Evolutionary conservation across 768 basidiomycete species (phyloP).

Genomic region (Mycena olivaceomarginata): DNA sequence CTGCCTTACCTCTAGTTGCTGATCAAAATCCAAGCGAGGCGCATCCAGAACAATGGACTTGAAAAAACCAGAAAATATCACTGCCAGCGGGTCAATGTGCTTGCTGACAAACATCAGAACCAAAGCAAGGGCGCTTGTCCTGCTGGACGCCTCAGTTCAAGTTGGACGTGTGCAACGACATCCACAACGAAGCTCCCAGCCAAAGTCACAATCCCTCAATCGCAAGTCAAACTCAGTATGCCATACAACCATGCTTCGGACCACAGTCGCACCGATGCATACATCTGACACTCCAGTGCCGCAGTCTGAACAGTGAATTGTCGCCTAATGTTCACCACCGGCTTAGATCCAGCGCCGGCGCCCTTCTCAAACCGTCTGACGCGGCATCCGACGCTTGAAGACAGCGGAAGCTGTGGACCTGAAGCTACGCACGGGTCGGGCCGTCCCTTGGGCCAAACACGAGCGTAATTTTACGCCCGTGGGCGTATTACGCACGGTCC

Average conservation of each 20-base stretch:
- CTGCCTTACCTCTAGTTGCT: too few species aligned
- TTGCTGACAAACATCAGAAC: neutral
- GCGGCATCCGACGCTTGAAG: conserved; percentile 15
- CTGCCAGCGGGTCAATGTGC: neutral
- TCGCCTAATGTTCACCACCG: too few species aligned
- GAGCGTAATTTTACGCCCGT: too few species aligned
- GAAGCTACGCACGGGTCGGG: conserved; percentile 1
- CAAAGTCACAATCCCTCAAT: conserved; percentile 14
- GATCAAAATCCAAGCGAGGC: conserved; percentile 6
- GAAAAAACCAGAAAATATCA: neutral
- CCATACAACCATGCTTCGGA: neutral
- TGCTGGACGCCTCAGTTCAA: neutral
- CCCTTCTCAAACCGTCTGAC: too few species aligned
- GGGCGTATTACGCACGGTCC: too few species aligned
- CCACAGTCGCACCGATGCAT: conserved; percentile 3
- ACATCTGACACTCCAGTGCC: neutral
- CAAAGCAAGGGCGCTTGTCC: neutral
- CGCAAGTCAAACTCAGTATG: conserved; percentile 1
- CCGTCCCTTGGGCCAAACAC: neutral
- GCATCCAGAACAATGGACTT: neutral
- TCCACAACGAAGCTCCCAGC: neutral
- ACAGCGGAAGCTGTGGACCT: conserved; percentile 20
- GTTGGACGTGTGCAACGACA: conserved; percentile 9
- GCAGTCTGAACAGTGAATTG: neutral
- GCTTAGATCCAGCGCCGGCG: too few species aligned